Evolutionary conservation across 257 asterid species (phyloP).

Genomic region (Nicotiana attenuata): DNA sequence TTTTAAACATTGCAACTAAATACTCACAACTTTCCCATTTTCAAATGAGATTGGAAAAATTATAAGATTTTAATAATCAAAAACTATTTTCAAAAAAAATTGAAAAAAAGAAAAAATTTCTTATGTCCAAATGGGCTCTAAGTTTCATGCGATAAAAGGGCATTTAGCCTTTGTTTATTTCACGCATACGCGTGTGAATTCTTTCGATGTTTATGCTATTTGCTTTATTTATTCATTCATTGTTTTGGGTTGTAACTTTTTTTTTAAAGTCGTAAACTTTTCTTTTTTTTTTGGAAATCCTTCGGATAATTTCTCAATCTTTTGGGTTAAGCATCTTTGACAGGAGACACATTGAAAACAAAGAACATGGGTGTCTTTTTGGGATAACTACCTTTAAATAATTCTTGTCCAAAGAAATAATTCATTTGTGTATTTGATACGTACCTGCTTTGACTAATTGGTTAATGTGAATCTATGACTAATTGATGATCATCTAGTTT

Average conservation of each 20-base stretch:
- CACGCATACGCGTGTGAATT: not conserved
- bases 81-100: too few species aligned
- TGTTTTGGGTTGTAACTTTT: too few species aligned
- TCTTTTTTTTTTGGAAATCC: too few species aligned
- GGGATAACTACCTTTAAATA: not conserved
- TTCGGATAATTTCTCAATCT: not conserved
- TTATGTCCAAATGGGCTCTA: too few species aligned
- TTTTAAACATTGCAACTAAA: too few species aligned
- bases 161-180: not conserved
- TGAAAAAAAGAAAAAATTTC: too few species aligned
- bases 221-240: not conserved
- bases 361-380: not conserved
- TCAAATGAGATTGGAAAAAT: too few species aligned
- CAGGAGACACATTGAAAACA: not conserved
- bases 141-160: too few species aligned
- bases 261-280: too few species aligned
- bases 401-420: not conserved
- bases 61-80: too few species aligned
- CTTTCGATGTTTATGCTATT: not conserved
- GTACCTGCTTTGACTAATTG: not conserved
- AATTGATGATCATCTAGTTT: not conserved
- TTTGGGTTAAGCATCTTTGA: not conserved
- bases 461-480: not conserved
- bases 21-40: too few species aligned
- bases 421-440: not conserved